Evolutionary conservation across 176 grass and related monocot species (phyloP), one percentile per base, ranked within the genome.

Genomic region (Eremochloa ophiuroides): DNA sequence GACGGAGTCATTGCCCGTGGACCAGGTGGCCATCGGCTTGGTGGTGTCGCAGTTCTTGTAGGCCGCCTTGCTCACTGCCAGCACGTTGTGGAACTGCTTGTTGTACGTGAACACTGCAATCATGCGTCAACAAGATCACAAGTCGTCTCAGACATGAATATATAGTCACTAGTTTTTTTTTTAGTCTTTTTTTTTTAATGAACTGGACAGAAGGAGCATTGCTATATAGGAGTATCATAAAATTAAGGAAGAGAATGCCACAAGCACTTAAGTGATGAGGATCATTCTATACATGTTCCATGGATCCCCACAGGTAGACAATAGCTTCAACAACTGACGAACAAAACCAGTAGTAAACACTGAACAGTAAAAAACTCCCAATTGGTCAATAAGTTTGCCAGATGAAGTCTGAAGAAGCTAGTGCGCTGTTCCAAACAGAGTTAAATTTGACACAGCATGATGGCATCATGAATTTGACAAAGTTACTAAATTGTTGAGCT

Each of bases 1-100:
- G 55, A 97, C 43, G 30, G 94, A 91, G 85, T 97, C 94, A 16
- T 97, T 97, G 70, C 94, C 94, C 41, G 91, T 85, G 41, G 84
- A 46, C 83, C 92, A 89, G 79, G 89, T 84, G 66, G 91, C 75
- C 6, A 70, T 85, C 40, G 94, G 89, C 73, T 90, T 89, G 1
- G 53, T 74, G 35, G 69, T 7, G 80, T 80, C 20, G 87, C 91
- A 97, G 28, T 69, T 84, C 80, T 86, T 84, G 89, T 88, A 97
- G 78, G 68, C 87, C 4, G 86, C 73, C 76, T 92, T 90, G 87
- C 81, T 94, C 91, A 97, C 94, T 42, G 86, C 87, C 81, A 92
- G 16, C 71, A 97, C 88, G 84, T 97, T 90, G 84, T 97, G 94
- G 87, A 90, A 90, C 47, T 87, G 88, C 65, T 90, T 91, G 91